Evolutionary conservation across 345 rosid species (phyloP).

Genomic region (Diplotaxis tenuifolia): DNA sequence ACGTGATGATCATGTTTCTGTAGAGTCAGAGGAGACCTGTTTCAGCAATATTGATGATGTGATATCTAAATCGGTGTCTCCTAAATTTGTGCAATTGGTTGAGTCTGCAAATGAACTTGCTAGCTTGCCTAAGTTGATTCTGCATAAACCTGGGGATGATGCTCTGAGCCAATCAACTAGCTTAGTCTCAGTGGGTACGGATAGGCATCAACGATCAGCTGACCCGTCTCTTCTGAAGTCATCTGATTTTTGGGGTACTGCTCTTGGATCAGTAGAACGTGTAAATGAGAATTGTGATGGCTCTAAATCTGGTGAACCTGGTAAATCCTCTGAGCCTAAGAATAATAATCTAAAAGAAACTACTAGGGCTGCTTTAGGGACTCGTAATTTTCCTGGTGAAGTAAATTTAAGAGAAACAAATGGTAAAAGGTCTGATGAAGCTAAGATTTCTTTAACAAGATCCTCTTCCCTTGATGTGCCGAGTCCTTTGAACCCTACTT

Average conservation of each 20-base stretch:
- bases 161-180: conserved; percentile 28
- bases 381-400: conserved; percentile 20
- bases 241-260: conserved; percentile 62
- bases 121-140: conserved; percentile 29
- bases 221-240: conserved; percentile 35
- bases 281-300: conserved; percentile 29
- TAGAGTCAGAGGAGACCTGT: conserved; percentile 38
- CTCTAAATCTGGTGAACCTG: conserved; percentile 34
- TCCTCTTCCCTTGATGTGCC: conserved; percentile 18
- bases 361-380: conserved; percentile 22
- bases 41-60: conserved; percentile 40
- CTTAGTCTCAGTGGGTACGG: conserved; percentile 27
- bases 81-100: conserved; percentile 69
- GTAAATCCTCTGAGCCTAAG: conserved; percentile 38
- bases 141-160: conserved; percentile 33
- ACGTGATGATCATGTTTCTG: conserved; percentile 37
- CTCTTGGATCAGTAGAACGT: conserved; percentile 41
- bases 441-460: conserved; percentile 31
- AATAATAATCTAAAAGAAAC: conserved; percentile 33
- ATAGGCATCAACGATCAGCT: conserved; percentile 25
- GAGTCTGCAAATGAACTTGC: conserved; percentile 52
- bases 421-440: conserved; percentile 30
- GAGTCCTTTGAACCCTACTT: conserved; percentile 20
- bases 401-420: conserved; percentile 29
- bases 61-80: conserved; percentile 50